Evolutionary conservation across 129 eudicot species (phyloP).

Genomic region (Artemisia tridentata): DNA sequence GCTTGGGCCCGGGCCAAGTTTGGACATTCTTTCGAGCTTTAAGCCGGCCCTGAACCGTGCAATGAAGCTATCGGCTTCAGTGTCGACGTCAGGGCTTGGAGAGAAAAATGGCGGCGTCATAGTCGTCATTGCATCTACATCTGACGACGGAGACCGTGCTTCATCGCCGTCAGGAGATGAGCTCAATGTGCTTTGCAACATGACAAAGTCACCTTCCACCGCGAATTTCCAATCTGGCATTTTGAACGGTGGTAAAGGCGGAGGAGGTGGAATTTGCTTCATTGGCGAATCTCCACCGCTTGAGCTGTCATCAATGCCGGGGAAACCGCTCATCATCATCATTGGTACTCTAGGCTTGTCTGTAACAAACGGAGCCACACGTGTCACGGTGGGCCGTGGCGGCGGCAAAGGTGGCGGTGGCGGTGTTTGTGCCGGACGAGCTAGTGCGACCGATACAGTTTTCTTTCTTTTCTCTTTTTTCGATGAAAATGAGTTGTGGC

Average conservation of each 20-base stretch:
- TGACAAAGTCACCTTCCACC: constrained; percentile 77
- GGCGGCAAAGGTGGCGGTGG: constrained; percentile 38
- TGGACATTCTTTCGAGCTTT: constrained; percentile 67
- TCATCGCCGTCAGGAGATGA: constrained; percentile 68
- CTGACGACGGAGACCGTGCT: constrained; percentile 36
- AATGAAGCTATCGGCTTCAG: constrained; percentile 77
- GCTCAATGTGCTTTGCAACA: constrained; percentile 54
- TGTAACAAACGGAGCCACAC: constrained; percentile 21
- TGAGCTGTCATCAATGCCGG: constrained; percentile 40
- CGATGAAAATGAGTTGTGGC: constrained; percentile 39
- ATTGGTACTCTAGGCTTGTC: constrained; percentile 28
- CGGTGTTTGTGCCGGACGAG: constrained; percentile 20
- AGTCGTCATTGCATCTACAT: constrained; percentile 17
- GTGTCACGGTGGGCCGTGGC: constrained; percentile 29
- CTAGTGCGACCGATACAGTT: constrained; percentile 3
- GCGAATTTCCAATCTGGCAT: constrained; percentile 65
- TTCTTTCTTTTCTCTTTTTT: constrained; percentile 47
- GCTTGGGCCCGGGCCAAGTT: constrained; percentile 52
- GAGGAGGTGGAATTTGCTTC: constrained; percentile 62
- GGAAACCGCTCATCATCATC: constrained; percentile 30
- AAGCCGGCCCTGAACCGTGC: constrained; percentile 69
- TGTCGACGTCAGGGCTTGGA: constrained; percentile 80
- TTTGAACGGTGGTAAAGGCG: constrained; percentile 77
- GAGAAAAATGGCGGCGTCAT: constrained; percentile 38
- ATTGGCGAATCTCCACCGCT: constrained; percentile 68